A percentile compares a stretch with the other conserved stretches of the same genome.
These are phyloP conservation scores for Calocybe indica DNA, from an alignment of 768 basidiomycete species.

Conservation along the genomic window DNA sequence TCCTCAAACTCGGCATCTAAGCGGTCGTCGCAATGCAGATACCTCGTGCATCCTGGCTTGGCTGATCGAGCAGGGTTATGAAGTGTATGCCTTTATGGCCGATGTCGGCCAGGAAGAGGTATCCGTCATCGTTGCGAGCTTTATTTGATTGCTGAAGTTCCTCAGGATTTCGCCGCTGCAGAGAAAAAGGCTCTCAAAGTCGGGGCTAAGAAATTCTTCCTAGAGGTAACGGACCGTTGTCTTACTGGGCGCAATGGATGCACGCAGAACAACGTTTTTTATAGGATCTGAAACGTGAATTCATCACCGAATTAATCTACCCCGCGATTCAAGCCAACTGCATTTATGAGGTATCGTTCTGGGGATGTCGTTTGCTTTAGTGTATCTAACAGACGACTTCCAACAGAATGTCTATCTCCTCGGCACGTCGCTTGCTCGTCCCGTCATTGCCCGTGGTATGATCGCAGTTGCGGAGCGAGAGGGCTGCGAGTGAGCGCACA, in stretches of 20 bases:
- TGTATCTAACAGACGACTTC: slow-evolving; percentile 1
- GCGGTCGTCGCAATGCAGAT: slow-evolving; percentile 42
- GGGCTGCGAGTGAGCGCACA: slow-evolving; percentile 80
- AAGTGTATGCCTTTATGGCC: slow-evolving; percentile 96
- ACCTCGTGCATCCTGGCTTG: slow-evolving; percentile 99
- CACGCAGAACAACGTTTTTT: not conserved
- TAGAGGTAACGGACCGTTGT: slow-evolving; percentile 46
- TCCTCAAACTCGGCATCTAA: slow-evolving; percentile 7
- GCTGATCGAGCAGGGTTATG: slow-evolving; percentile 97
- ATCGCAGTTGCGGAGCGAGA: slow-evolving; percentile 87
- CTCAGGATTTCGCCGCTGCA: slow-evolving; percentile 89
- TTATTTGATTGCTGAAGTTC: slow-evolving; percentile 6
- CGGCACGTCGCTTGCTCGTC: slow-evolving; percentile 95
- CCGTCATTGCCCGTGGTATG: slow-evolving; percentile 99
- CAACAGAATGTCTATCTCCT: slow-evolving; percentile 89
- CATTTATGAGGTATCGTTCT: slow-evolving; percentile 83
- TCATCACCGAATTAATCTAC: slow-evolving; percentile 94
- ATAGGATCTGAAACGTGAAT: slow-evolving; percentile 91
- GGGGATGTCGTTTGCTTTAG: slow-evolving; percentile 1
- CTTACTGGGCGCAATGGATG: not conserved
- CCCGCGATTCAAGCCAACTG: slow-evolving; percentile 97
- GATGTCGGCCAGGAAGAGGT: slow-evolving; percentile 93
- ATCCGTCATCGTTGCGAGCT: not conserved
- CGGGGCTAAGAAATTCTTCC: slow-evolving; percentile 95
- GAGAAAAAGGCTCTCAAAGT: slow-evolving; percentile 83